Evolutionary conservation across 495 filamentous ascomycete genomes (phyloP).

Genomic region (Neurospora sp.): DNA sequence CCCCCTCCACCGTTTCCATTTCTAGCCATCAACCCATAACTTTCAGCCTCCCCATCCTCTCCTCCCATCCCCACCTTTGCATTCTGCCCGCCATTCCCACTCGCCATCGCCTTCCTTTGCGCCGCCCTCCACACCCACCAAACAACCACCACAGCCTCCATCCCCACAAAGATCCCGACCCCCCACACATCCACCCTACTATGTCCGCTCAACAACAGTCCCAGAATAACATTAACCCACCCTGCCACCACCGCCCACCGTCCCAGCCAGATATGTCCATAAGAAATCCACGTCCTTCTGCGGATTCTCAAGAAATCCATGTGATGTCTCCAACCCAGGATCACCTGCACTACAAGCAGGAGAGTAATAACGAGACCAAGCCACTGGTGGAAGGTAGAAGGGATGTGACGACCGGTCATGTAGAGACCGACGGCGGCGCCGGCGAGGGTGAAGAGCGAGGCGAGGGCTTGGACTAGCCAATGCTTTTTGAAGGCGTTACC

Average conservation of each 20-base stretch:
- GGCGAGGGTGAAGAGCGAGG: slow-evolving; percentile 2
- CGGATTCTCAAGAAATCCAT: slow-evolving; percentile 14
- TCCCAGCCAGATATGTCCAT: slow-evolving; percentile 19
- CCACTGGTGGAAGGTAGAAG: slow-evolving; percentile 15
- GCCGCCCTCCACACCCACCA: slow-evolving; percentile 9
- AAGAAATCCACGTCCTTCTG: slow-evolving; percentile 18
- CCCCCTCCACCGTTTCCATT: background rate
- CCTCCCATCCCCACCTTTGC: background rate
- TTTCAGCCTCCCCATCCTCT: background rate
- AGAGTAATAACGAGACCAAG: slow-evolving; percentile 8
- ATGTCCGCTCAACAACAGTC: slow-evolving; percentile 9
- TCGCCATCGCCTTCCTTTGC: background rate
- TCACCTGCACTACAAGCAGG: slow-evolving; percentile 7
- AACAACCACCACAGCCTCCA: slow-evolving; percentile 9
- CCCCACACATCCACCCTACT: background rate
- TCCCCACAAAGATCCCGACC: background rate
- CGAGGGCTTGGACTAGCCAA: slow-evolving; percentile 16
- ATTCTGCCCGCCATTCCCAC: background rate
- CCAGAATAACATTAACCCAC: slow-evolving; percentile 18
- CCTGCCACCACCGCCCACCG: slow-evolving; percentile 8
- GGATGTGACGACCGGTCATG: slow-evolving; percentile 5
- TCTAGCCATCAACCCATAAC: slow-evolving; percentile 5
- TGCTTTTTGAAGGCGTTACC: slow-evolving; percentile 16
- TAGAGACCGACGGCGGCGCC: slow-evolving; percentile 11
- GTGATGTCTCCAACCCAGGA: slow-evolving; percentile 25